Evolutionary conservation across 352 stramenopile species (phyloP).

Genomic region (Pythium insidiosum): DNA sequence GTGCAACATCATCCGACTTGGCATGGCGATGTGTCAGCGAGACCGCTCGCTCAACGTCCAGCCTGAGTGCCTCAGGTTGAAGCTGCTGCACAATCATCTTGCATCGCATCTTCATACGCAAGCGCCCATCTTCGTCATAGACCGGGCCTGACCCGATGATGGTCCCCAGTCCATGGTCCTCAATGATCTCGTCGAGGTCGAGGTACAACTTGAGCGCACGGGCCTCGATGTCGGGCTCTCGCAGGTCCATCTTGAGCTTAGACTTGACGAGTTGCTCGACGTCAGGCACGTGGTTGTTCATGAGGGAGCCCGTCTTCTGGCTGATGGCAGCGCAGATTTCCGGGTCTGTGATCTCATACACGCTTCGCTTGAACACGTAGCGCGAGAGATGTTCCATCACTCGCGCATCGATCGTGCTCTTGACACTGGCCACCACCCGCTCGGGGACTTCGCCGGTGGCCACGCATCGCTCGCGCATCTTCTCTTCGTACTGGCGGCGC

Average conservation of each 20-base stretch:
- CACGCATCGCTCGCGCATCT: background rate
- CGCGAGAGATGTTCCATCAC: conserved; percentile 1
- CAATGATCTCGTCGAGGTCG: conserved; percentile 9
- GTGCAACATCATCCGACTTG: conserved; percentile 4
- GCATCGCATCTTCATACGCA: conserved; percentile 12
- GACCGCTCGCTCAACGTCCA: conserved; percentile 6
- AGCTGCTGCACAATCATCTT: conserved; percentile 8
- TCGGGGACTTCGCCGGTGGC: conserved; percentile 3
- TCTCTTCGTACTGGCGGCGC: conserved; percentile 6
- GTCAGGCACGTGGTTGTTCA: conserved; percentile 4
- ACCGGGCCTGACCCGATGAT: background rate
- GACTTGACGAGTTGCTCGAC: conserved; percentile 1
- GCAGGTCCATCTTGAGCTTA: conserved; percentile 5
- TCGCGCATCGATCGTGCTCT: conserved; percentile 1
- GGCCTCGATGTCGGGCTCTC: conserved; percentile 9
- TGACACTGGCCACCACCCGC: background rate
- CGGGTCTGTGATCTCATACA: conserved; percentile 5
- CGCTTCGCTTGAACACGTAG: conserved; percentile 1
- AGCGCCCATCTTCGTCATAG: background rate
- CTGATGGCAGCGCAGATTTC: conserved; percentile 10
- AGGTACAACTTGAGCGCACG: conserved; percentile 12
- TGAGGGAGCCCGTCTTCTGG: background rate
- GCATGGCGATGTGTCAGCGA: conserved; percentile 7
- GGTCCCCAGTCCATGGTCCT: conserved; percentile 5
- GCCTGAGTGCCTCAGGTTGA: conserved; percentile 6